Conservation (phyloP, 1,139 yeast species). For the Kurtzmaniella quercitrusa region DNA sequence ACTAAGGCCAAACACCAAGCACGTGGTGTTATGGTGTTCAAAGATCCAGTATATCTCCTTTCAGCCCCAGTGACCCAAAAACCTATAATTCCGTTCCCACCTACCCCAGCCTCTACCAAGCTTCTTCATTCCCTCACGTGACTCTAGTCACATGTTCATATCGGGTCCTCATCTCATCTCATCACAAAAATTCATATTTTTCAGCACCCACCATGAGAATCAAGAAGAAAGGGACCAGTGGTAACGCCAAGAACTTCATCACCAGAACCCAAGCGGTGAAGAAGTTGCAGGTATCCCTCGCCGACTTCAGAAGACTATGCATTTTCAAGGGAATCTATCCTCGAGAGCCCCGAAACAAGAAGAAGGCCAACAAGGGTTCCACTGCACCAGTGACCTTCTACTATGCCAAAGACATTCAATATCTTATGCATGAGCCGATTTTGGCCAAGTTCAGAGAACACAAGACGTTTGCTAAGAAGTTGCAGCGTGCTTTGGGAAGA, state of each 20-base stretch:
- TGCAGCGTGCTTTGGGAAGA: slow-evolving; percentile 85
- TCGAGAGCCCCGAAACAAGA: slow-evolving; percentile 92
- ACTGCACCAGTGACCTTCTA: slow-evolving; percentile 95
- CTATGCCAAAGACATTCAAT: slow-evolving; percentile 90
- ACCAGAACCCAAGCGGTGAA: slow-evolving; percentile 95
- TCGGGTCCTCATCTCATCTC: slow-evolving; percentile 1
- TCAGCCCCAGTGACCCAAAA: too few relatives aligned
- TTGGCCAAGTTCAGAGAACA: slow-evolving; percentile 90
- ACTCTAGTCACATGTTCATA: not conserved
- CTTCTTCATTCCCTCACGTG: too few relatives aligned
- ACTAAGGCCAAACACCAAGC: too few relatives aligned
- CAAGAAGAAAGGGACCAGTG: slow-evolving; percentile 79
- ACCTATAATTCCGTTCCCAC: too few relatives aligned
- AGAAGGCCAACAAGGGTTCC: slow-evolving; percentile 96
- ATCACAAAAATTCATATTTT: not conserved
- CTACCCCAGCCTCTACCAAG: too few relatives aligned
- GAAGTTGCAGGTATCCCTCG: slow-evolving; percentile 86
- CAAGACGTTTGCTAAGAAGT: slow-evolving; percentile 87
- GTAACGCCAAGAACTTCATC: slow-evolving; percentile 89
- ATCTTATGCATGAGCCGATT: slow-evolving; percentile 92
- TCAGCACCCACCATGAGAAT: slow-evolving; percentile 25
- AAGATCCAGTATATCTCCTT: not conserved
- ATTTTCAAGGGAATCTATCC: slow-evolving; percentile 96
- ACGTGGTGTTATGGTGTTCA: too few relatives aligned
- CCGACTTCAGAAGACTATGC: slow-evolving; percentile 97